These are phyloP conservation scores for Beta vulgaris DNA, from an alignment of 148 eudicot genomes.

Conservation along the genomic window DNA sequence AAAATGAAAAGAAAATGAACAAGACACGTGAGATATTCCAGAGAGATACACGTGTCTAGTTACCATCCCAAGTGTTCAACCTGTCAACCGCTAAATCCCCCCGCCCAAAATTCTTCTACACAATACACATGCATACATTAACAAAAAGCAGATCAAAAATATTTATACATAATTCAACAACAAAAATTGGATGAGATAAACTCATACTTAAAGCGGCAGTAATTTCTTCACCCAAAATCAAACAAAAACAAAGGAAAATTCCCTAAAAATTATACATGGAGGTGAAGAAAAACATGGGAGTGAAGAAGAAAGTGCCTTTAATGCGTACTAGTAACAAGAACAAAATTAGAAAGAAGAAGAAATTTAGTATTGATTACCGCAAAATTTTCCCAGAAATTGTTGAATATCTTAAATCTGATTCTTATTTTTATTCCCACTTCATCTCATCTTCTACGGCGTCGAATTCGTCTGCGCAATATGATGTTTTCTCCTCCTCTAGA, in stretches of 20 bases:
- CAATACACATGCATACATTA: background rate
- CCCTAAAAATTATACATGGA: background rate
- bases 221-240: too few relatives aligned
- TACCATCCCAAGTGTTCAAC: background rate
- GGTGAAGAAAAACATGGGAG: background rate
- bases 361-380: background rate
- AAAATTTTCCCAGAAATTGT: conserved; percentile 3
- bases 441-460: background rate
- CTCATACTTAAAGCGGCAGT: background rate
- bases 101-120: background rate
- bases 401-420: conserved; percentile 19
- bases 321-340: background rate
- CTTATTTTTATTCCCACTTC: conserved; percentile 19
- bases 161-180: background rate
- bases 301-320: background rate
- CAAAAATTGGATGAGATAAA: too few relatives aligned
- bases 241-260: background rate
- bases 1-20: background rate
- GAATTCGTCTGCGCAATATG: background rate
- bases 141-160: background rate
- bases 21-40: background rate
- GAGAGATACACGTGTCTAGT: background rate
- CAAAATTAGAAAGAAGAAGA: background rate
- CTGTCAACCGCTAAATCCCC: background rate
- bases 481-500: background rate